phyloP scores from a whole-genome alignment of 345 rosid species.

The Eucalyptus fibrosa region DNA sequence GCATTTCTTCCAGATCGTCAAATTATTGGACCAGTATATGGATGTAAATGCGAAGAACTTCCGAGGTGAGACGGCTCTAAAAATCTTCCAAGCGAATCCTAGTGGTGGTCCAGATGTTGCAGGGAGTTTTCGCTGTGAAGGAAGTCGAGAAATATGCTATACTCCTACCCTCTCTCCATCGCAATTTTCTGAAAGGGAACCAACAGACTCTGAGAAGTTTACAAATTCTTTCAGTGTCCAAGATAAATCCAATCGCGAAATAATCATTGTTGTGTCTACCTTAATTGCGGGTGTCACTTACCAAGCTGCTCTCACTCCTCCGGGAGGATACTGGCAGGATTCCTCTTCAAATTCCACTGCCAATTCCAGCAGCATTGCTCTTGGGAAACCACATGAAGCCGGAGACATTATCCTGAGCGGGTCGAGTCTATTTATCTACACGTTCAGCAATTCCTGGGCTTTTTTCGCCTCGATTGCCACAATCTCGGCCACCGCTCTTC shows the following conservation, averaged over 20 bases:
- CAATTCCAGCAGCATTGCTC: background rate
- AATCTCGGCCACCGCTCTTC: background rate
- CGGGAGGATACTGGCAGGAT: background rate
- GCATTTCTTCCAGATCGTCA: background rate
- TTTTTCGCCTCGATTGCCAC: background rate
- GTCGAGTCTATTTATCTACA: fast-evolving
- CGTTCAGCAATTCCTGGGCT: fast-evolving
- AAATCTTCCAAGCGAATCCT: background rate
- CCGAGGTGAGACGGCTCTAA: background rate
- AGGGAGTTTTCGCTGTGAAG: background rate
- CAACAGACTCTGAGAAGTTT: background rate
- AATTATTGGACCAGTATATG: fast-evolving
- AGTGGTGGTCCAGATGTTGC: background rate
- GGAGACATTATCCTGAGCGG: background rate
- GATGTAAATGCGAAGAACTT: background rate
- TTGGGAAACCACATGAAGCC: background rate
- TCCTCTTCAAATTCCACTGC: background rate
- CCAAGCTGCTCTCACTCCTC: background rate
- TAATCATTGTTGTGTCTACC: fast-evolving
- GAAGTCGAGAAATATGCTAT: background rate
- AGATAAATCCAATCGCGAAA: background rate
- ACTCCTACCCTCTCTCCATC: background rate
- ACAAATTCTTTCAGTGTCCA: fast-evolving
- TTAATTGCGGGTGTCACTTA: background rate
- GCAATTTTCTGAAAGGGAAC: fast-evolving